Evolutionary conservation across 306 rosid genomes (phyloP), one percentile per base, ranked within the genome.

Genomic region (Mimosa pudica): DNA sequence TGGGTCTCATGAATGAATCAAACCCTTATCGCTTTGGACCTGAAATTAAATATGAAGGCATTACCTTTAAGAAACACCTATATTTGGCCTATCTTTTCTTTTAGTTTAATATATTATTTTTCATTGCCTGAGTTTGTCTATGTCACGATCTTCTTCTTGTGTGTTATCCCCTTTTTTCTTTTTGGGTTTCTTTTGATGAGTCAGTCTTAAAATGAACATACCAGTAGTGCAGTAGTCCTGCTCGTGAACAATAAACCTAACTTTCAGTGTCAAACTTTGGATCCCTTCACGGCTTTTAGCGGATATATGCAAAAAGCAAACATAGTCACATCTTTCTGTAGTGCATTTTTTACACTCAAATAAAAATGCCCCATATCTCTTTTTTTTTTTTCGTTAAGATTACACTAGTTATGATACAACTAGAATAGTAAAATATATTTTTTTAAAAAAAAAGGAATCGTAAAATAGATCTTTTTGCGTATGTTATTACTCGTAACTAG

Each of bases 201-300:
- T n/a, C 61, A 51, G 30, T 1, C 10, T 13, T 52, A 4, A 52
- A 52, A 52, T n/a, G 58, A 52, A 24, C 65, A 60, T 24, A 60
- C 14, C 72, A 55, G 30, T n/a, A 55, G n/a, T 11, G 4, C 30
- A 24, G 30, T 24, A 75, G 79, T 62, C 77, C 7, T 79, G 55
- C 80, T 49, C 82, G 73, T 83, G 76, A 82, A 4, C 67, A 5
- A 49, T 57, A 72, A 69, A 76, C 62, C 57, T 51, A 49, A 52
- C 81, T 79, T 68, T 46, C 41, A 61, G 3, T 12, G 44, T 71
- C 70, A 16, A 65, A 46, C 7, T 77, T 71, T 54, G 14, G 47
- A 66, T 58, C 55, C 51, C 35, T 45, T 73, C 70, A 79, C 69
- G 67, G 67, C 71, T 54, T 76, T 45, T 4, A 76, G 18, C 76